phyloP scores from a whole-genome alignment of 2,329 filamentous ascomycete species.

The Fusarium nisikadoi region DNA sequence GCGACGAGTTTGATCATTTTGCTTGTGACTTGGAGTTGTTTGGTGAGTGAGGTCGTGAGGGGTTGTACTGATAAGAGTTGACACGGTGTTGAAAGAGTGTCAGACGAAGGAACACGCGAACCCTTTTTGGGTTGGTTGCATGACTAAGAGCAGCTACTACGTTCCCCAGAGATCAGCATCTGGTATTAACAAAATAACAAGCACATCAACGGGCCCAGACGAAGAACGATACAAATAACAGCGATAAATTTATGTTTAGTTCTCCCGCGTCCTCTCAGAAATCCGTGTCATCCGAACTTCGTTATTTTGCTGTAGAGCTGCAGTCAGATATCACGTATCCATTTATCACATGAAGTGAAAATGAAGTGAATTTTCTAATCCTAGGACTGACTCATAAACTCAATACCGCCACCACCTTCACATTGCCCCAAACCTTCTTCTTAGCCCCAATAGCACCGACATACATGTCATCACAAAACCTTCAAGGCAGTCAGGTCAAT shows the following conservation, averaged over 20 bases:
- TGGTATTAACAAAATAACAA: no score
- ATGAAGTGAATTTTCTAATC: no score
- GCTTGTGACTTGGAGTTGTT: not conserved
- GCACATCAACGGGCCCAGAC: no score
- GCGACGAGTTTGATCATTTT: constrained; percentile 20
- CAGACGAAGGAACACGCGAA: not conserved
- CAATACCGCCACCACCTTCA: no score
- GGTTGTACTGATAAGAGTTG: not conserved
- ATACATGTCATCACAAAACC: no score
- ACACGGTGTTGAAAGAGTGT: not conserved
- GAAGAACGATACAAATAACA: rapidly evolving
- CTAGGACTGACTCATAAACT: no score
- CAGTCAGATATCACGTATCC: not conserved
- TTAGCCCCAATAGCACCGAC: no score
- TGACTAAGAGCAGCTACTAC: not conserved
- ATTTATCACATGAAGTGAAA: no score
- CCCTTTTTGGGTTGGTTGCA: not conserved
- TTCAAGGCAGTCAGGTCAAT: no score
- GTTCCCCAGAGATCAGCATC: not conserved
- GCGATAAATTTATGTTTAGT: not conserved
- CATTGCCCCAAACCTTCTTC: no score
- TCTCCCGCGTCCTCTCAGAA: not conserved
- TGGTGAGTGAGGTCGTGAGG: not conserved
- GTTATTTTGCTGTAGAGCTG: not conserved
- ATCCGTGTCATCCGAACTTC: no score